Evolutionary conservation across 371 early-diverging fungal species (phyloP).

Genomic region (Pancytospora philotis): DNA sequence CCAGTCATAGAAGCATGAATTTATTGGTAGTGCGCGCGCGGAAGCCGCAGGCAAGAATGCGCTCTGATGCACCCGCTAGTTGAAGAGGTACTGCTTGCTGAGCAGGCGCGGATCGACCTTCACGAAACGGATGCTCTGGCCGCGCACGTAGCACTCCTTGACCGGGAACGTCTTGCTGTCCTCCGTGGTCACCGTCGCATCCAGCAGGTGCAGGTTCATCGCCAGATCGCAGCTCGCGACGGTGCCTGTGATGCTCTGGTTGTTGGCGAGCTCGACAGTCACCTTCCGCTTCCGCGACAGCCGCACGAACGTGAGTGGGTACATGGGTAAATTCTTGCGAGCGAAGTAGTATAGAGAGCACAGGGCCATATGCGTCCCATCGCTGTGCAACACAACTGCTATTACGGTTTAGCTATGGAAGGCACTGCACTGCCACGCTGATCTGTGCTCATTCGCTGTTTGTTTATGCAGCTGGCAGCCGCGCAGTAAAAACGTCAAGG

Average conservation of each 20-base stretch:
- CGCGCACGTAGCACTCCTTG: slow-evolving; percentile 53
- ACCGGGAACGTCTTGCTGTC: slow-evolving; percentile 16
- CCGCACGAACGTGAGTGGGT: slow-evolving; percentile 60
- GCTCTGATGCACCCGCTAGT: no score
- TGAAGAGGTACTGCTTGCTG: slow-evolving; percentile 20
- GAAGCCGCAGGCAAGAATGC: no score
- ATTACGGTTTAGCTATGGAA: no score
- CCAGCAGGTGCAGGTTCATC: slow-evolving; percentile 59
- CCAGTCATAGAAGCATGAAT: no score
- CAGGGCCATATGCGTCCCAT: no score
- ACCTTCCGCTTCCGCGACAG: slow-evolving; percentile 54
- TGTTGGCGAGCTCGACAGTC: slow-evolving; percentile 56
- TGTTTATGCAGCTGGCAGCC: no score
- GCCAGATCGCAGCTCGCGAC: slow-evolving; percentile 57
- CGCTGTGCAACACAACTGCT: no score
- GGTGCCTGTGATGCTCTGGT: slow-evolving; percentile 43
- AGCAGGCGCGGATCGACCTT: slow-evolving; percentile 34
- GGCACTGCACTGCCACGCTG: no score
- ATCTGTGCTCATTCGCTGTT: no score
- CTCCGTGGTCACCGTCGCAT: slow-evolving; percentile 36
- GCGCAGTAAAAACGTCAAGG: no score
- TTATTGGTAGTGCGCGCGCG: no score
- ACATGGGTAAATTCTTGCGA: slow-evolving; percentile 47
- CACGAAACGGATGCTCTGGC: slow-evolving; percentile 49
- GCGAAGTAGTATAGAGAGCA: neutral